Base-by-base conservation (phyloP, 2,329 filamentous ascomycete genomes). In the Endocalyx cinctus region DNA sequence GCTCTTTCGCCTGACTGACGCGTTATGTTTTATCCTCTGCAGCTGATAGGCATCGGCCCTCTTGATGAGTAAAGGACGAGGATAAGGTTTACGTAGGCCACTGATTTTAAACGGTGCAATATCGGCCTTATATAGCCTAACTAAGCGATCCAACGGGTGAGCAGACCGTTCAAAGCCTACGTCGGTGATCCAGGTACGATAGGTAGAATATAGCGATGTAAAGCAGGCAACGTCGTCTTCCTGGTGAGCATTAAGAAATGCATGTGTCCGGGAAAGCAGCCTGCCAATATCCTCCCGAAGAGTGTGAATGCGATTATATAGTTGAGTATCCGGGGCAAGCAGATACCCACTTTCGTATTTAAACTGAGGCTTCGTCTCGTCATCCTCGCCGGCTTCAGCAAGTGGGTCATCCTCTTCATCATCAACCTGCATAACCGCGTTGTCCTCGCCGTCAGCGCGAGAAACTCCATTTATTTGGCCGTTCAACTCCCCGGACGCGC, bases 201-300 rank as follows among this genome's bases (percentile, higher is more conserved):
- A 98, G 2, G 90, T 87, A 15, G 84, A 84, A 60, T 95, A 98
- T 3, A 98, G 64, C 1, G 89, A 80, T 16, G 88, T 95, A 63
- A 98, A 98, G 61, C 88, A 96, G 12, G 85, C 80, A 1, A 98
- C 92, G 55, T 98, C 92, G 53, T 98, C 92, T 56, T 97, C 87
- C 55, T 95, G 89, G 40, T 90, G 81, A 41, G 79, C 66, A 13
- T 78, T 82, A 38, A 98, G 66, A 64, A 96, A 98, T 2, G 71
- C 64, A 59, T 98, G 94, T 1, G 94, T 87, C 34, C 77, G 75
- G 43, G 92, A 90, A 16, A 98, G 67, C 1, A 90, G 74, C 48
- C 79, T 73, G 5, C 94, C 92, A 20, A 94, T 77, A 31, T 82
- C 73, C 41, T 90, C 83, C 22, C 92, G 84, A 29, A 95, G 71